phyloP scores from a whole-genome alignment of 441 rosid genomes.

The Croton laevigatus region DNA sequence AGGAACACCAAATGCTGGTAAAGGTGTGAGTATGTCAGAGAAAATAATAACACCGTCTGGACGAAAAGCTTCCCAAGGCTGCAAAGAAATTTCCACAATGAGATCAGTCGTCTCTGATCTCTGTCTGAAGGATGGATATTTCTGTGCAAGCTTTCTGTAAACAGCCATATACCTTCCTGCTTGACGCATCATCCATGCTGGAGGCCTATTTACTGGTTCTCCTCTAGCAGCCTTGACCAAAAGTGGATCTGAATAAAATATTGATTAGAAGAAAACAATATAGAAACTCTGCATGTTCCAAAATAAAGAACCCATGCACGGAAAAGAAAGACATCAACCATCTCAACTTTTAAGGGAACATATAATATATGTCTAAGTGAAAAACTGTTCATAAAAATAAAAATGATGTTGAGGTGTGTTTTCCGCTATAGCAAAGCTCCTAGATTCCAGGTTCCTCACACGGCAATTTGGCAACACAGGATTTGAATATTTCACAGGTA shows the following conservation, averaged over 20 bases:
- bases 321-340: background rate
- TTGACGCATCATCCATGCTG: slow-evolving; percentile 99
- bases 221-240: slow-evolving; percentile 95
- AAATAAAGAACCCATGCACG: background rate
- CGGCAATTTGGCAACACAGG: background rate
- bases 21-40: slow-evolving; percentile 94
- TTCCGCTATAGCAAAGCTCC: background rate
- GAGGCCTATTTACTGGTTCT: slow-evolving; percentile 69
- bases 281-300: background rate
- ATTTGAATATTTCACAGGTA: background rate
- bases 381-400: background rate
- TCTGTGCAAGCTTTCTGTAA: slow-evolving; percentile 92
- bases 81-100: slow-evolving; percentile 89
- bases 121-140: slow-evolving; percentile 86
- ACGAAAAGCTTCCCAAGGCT: slow-evolving; percentile 91
- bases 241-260: slow-evolving; percentile 56
- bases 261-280: slow-evolving; percentile 9
- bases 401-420: background rate
- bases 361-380: background rate
- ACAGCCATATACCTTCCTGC: slow-evolving; percentile 98
- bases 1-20: slow-evolving; percentile 89
- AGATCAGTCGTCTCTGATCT: slow-evolving; percentile 94
- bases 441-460: background rate
- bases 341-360: background rate
- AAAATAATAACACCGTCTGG: slow-evolving; percentile 94